Conservation (phyloP, 2,329 filamentous ascomycete genomes). For the Rhinocladiella mackenziei region DNA sequence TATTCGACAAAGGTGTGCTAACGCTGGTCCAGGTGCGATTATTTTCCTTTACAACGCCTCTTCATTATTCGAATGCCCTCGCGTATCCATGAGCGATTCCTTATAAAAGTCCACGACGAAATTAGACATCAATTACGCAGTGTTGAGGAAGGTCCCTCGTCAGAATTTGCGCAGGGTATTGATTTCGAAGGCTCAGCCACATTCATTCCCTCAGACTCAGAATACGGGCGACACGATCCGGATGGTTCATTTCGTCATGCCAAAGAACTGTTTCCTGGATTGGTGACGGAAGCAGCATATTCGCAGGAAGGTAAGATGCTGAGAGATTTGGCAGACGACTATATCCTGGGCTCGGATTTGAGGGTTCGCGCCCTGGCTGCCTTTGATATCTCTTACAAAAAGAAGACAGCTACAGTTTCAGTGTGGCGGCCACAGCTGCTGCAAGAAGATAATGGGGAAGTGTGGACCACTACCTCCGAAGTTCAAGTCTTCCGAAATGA, state of each 20-base stretch:
- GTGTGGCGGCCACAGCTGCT: not conserved
- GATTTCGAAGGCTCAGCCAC: not conserved
- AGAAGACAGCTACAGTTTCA: not conserved
- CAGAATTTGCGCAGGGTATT: not conserved
- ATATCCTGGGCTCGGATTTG: not conserved
- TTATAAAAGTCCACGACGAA: not conserved
- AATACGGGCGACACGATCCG: not conserved
- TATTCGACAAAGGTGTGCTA: not conserved
- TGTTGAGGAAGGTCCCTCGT: not conserved
- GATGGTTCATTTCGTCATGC: not conserved
- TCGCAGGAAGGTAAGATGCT: not conserved
- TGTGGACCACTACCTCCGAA: not conserved
- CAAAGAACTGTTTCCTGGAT: not conserved
- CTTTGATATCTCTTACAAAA: not conserved
- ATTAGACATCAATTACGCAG: not conserved
- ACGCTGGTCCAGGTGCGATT: not conserved
- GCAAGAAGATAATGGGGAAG: not conserved
- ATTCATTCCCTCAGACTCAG: not conserved
- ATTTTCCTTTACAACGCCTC: not conserved
- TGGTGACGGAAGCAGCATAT: conserved; percentile 3
- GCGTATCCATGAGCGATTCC: not conserved
- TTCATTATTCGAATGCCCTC: not conserved
- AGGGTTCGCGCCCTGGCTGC: not conserved
- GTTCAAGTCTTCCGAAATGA: conserved; percentile 1
- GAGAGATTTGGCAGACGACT: not conserved